These are phyloP conservation scores for Farysia itapuensis DNA, from an alignment of 1,284 basidiomycete genomes.

Conservation along the genomic window DNA sequence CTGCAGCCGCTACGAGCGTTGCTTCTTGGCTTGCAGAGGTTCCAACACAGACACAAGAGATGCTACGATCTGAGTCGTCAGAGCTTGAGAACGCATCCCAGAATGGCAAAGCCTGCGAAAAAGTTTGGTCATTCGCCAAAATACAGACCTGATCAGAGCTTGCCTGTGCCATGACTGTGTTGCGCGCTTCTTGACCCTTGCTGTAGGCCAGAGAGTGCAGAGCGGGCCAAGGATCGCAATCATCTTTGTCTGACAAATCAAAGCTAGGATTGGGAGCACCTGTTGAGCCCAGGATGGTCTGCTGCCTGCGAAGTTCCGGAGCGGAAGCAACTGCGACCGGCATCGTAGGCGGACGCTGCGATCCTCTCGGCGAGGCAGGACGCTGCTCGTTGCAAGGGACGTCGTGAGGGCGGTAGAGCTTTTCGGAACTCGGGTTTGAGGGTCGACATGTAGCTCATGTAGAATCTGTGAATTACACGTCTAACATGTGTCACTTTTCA, in stretches of 20 bases:
- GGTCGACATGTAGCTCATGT: too few relatives aligned
- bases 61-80: constrained; percentile 11
- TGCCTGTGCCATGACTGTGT: constrained; percentile 16
- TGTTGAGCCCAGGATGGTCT: not conserved
- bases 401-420: too few relatives aligned
- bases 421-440: too few relatives aligned
- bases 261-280: not conserved
- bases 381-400: too few relatives aligned
- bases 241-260: not conserved
- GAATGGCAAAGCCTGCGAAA: constrained; percentile 35
- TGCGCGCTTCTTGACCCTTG: constrained; percentile 11
- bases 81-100: constrained; percentile 41
- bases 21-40: constrained; percentile 6
- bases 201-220: constrained; percentile 2
- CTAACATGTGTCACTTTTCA: too few relatives aligned
- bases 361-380: too few relatives aligned
- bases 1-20: constrained; percentile 22
- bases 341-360: too few relatives aligned
- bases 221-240: not conserved
- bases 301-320: not conserved
- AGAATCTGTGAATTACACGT: too few relatives aligned
- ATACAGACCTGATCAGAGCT: constrained; percentile 38
- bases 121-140: constrained; percentile 23
- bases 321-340: not conserved
- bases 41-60: constrained; percentile 19